These are phyloP conservation scores for Zancudomyces culisetae DNA, from an alignment of 371 early-diverging fungal species.

Conservation along the genomic window DNA sequence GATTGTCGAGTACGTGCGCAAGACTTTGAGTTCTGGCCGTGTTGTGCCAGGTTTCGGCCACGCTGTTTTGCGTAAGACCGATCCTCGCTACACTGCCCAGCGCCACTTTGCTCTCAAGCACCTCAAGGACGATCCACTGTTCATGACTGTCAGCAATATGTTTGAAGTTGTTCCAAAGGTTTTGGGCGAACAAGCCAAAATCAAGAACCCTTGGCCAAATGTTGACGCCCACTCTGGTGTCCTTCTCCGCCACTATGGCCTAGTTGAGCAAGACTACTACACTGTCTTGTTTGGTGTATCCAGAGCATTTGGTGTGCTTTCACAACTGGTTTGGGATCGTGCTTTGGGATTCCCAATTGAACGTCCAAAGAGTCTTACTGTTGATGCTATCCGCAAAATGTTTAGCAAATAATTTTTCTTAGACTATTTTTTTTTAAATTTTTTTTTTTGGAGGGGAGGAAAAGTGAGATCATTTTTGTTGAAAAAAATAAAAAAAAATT, in stretches of 20 bases:
- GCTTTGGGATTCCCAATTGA: constrained; percentile 88
- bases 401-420: constrained; percentile 13
- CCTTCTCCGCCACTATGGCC: constrained; percentile 87
- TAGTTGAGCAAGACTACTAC: constrained; percentile 96
- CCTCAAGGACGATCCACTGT: constrained; percentile 88
- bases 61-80: constrained; percentile 95
- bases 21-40: constrained; percentile 84
- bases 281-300: constrained; percentile 97
- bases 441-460: too few relatives aligned
- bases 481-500: too few relatives aligned
- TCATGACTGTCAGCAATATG: constrained; percentile 86
- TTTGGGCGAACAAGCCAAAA: constrained; percentile 96
- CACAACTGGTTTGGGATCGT: constrained; percentile 92
- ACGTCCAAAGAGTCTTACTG: constrained; percentile 87
- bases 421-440: background rate
- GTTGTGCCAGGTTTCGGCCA: constrained; percentile 98
- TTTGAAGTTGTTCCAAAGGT: constrained; percentile 94
- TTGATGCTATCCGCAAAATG: constrained; percentile 67
- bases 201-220: constrained; percentile 99
- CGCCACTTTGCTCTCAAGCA: constrained; percentile 97
- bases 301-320: constrained; percentile 84
- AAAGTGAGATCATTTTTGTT: too few relatives aligned
- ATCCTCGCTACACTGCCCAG: constrained; percentile 95
- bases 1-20: constrained; percentile 91
- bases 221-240: constrained; percentile 98